Base-by-base conservation (phyloP, 305 asterid species). In the Lippia alba region DNA sequence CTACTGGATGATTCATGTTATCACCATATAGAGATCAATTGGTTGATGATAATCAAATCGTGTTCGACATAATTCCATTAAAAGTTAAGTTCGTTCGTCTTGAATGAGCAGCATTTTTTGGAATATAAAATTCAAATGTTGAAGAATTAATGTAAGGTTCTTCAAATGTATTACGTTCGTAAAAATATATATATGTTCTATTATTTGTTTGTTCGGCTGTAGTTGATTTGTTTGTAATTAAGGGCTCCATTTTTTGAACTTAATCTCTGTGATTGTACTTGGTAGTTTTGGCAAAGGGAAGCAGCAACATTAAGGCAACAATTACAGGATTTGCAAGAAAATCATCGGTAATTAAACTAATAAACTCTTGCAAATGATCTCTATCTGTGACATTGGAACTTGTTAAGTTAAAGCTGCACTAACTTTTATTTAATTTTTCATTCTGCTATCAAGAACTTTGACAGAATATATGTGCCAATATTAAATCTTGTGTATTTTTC, bases 201-300 rank as follows among this genome's bases (percentile, higher is more conserved):
- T 49, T 51, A 30, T 20, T n/a, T 30, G 4, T 12, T 48, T 48
- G n/a, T 48, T 48, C 54, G n/a, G 14, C 18, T 12, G 17, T 14
- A 48, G 16, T 12, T 48, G 4, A n/a, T 12, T 48, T 36, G 41
- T 36, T 36, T 36, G 4, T 36, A n/a, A n/a, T n/a, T n/a, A 3
- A 48, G 18, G 17, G 6, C 17, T 44, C 49, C 49, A 44, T 3
- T 5, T 86, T 6, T 19, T 15, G 7, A 41, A 56, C 45, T 60
- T 72, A 67, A 67, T 56, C 12, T 66, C 24, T 71, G 62, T 18
- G 19, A 63, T 66, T 72, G 36, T 53, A 54, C 55, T 58, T 79
- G 77, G 46, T 80, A 90, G 97, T 81, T 88, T 80, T 92, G 97
- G 97, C 91, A 85, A 83, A 85, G 83, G 84, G 97, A 89, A 73